Evolutionary conservation across 73 alveolate genomes (phyloP), one percentile per base, ranked within the genome.

Genomic region (Paraurostyla sp.): DNA sequence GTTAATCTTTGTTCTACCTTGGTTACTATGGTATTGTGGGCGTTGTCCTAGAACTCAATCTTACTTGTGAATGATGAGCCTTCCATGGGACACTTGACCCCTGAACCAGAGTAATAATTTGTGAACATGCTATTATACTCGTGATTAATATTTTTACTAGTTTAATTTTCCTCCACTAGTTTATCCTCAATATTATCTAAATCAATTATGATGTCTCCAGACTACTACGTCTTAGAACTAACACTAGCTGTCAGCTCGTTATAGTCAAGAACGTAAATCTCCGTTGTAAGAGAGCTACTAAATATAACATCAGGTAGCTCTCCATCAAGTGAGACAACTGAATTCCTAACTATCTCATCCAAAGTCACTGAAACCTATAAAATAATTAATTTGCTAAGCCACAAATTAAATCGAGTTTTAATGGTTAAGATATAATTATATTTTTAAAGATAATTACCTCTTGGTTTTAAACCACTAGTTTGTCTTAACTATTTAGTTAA

Each of bases 391-490:
- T 65, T 18, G 58, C 35, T 22, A 7, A 3, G 50, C 82, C 82
- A 65, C 82, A 65, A 38, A 40, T 38, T 65, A 60, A 60, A 2
- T 59, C 15, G 15, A 59, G 32, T 13, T 4, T 54, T 54, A 20
- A 35, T 54, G 69, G 23, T 54, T 35, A 54, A 4, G 40, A 54
- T 20, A 20, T 20, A 9, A 20, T 54, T 54, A 54, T 54, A 20
- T 20, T 9, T 65, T 13, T 22, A 36, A 40, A 35, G 25, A 11
- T 22, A 38, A 33, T 65, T 65, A 65, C 82, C 82, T 65, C 82
- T 65, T 65, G 6, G 82, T 65, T 65, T 38, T 65, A 38, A 35
- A 65, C 82, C 82, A 65, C 82, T 65, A 65, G 25, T 65, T 65
- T 65, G 25, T 65, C 82, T 30, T 65, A 1, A 36, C 25, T 36